Evolutionary conservation across 139 green algal genomes (phyloP).

Genomic region (Nannochloris sp.): DNA sequence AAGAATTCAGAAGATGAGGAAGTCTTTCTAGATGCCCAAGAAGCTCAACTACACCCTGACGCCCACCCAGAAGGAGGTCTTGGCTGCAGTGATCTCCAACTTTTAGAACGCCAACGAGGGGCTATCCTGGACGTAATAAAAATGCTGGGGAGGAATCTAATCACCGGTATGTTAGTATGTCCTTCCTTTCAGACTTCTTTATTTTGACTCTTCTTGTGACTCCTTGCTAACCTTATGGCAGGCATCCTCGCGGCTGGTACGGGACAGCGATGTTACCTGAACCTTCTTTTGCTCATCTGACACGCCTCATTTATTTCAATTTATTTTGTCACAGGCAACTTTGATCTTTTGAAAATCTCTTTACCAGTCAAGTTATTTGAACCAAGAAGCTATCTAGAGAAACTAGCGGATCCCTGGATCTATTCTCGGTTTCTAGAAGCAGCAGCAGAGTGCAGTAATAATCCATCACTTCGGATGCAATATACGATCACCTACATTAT

Average conservation of each 20-base stretch:
- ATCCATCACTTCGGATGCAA: conserved; percentile 67
- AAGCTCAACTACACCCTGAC: conserved; percentile 45
- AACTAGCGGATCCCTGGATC: conserved; percentile 75
- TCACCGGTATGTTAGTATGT: too few species aligned
- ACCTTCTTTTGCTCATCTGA: background rate
- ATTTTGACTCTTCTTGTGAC: too few species aligned
- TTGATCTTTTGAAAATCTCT: conserved; percentile 76
- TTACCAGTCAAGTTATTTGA: conserved; percentile 77
- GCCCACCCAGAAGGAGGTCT: conserved; percentile 59
- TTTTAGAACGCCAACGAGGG: conserved; percentile 56
- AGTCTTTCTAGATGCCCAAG: conserved; percentile 4
- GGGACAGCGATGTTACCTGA: background rate
- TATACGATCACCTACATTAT: conserved; percentile 64
- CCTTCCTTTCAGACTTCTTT: too few species aligned
- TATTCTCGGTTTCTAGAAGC: conserved; percentile 37
- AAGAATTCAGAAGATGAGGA: conserved; percentile 10
- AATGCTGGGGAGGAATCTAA: conserved; percentile 57
- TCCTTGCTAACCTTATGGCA: too few species aligned
- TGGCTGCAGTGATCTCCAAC: conserved; percentile 45
- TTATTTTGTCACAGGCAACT: conserved; percentile 52
- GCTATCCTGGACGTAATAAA: conserved; percentile 63
- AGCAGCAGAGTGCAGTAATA: conserved; percentile 21
- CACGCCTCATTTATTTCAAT: background rate
- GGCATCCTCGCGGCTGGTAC: background rate
- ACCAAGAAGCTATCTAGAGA: conserved; percentile 75